phyloP scores from a whole-genome alignment of 306 rosid genomes.

The Cucumis hystrix region DNA sequence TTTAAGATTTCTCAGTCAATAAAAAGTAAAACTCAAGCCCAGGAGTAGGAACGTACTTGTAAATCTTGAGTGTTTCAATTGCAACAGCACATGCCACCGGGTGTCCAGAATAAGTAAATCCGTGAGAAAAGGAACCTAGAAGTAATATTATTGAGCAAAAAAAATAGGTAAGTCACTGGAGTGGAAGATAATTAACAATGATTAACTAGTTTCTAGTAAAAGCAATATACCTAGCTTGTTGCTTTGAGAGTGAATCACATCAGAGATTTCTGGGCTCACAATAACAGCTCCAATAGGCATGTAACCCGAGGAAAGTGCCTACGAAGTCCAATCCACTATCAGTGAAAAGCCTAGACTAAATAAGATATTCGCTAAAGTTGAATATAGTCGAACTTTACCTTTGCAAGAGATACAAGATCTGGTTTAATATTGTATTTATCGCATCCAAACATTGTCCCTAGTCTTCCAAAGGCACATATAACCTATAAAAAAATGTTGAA shows the following conservation, averaged over 20 bases:
- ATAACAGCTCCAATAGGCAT: slow-evolving; percentile 86
- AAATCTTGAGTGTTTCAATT: slow-evolving; percentile 77
- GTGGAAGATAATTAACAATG: background rate
- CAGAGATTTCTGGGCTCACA: slow-evolving; percentile 72
- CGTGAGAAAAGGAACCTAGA: slow-evolving; percentile 59
- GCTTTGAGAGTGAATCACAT: slow-evolving; percentile 74
- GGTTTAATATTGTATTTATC: slow-evolving; percentile 89
- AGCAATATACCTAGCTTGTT: slow-evolving; percentile 56
- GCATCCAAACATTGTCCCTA: slow-evolving; percentile 78
- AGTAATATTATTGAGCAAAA: background rate
- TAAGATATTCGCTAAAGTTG: background rate
- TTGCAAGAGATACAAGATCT: slow-evolving; percentile 88
- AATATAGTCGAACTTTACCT: slow-evolving; percentile 31
- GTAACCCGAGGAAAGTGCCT: slow-evolving; percentile 91
- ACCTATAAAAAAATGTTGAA: slow-evolving; percentile 35
- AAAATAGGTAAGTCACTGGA: background rate
- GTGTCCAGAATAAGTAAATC: slow-evolving; percentile 93
- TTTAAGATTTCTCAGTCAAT: background rate
- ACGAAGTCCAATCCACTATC: background rate
- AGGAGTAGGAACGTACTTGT: slow-evolving; percentile 40
- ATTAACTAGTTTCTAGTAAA: background rate
- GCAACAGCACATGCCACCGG: slow-evolving; percentile 79
- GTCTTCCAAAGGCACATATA: slow-evolving; percentile 93
- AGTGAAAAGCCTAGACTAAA: background rate
- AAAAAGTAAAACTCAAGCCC: background rate